Evolutionary conservation across 2,329 filamentous ascomycete genomes (phyloP).

Genomic region (Aotearoamyces nothofagi): DNA sequence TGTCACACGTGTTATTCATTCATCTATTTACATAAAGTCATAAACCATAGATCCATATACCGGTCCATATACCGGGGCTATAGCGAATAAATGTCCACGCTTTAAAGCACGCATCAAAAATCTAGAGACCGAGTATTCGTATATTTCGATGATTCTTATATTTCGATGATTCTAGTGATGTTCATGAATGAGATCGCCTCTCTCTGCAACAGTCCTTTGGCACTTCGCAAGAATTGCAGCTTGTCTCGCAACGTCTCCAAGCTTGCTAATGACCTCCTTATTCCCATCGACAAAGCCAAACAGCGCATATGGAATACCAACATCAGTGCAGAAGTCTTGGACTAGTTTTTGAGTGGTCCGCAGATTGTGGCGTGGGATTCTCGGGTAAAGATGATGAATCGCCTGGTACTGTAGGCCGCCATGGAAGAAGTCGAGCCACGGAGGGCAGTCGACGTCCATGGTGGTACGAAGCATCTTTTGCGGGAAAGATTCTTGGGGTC

Average conservation of each 20-base stretch:
- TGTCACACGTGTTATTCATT: too few relatives aligned
- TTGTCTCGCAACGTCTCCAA: conserved; percentile 69
- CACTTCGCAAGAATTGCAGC: conserved; percentile 65
- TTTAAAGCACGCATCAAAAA: too few relatives aligned
- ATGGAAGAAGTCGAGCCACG: conserved; percentile 81
- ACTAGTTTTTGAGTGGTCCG: conserved; percentile 61
- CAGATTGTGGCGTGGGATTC: conserved; percentile 74
- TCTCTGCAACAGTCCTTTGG: conserved; percentile 30
- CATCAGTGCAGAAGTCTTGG: conserved; percentile 67
- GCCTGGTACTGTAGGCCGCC: conserved; percentile 83
- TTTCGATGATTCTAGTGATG: conserved; percentile 8
- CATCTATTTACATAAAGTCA: too few relatives aligned
- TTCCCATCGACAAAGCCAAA: conserved; percentile 79
- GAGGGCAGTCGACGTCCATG: conserved; percentile 82
- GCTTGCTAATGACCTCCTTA: conserved; percentile 58
- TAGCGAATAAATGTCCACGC: too few relatives aligned
- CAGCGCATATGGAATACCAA: conserved; percentile 69
- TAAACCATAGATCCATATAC: too few relatives aligned
- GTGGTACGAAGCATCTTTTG: conserved; percentile 86
- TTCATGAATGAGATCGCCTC: conserved; percentile 17
- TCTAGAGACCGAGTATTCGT: too few relatives aligned
- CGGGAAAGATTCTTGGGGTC: conserved; percentile 71
- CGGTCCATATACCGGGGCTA: too few relatives aligned
- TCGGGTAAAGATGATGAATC: conserved; percentile 73
- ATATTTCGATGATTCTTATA: neutral